Conservation (phyloP, 2,329 filamentous ascomycete genomes). For the Acephala macrosclerotiorum region DNA sequence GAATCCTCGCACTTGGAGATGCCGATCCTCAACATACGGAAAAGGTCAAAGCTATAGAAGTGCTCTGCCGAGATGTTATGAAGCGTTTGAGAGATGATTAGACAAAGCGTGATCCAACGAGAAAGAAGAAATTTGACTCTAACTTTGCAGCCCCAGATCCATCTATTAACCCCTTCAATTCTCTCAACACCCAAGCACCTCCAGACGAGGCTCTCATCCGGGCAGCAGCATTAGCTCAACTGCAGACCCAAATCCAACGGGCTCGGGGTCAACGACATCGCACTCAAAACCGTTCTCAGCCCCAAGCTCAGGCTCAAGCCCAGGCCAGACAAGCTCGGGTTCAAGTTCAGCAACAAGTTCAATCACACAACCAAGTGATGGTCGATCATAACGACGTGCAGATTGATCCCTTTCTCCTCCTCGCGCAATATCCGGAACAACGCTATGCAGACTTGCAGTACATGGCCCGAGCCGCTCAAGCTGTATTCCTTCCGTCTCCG, state of each 20-base stretch:
- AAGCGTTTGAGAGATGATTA: constrained; percentile 77
- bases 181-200: too few relatives aligned
- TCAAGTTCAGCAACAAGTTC: constrained; percentile 35
- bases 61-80: constrained; percentile 78
- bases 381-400: constrained; percentile 60
- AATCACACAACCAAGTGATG: constrained; percentile 37
- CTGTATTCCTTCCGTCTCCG: constrained; percentile 43
- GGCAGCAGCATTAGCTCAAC: constrained; percentile 39
- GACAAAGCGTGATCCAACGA: constrained; percentile 59
- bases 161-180: constrained; percentile 37
- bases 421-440: constrained; percentile 50
- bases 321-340: constrained; percentile 22
- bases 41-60: constrained; percentile 72
- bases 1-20: constrained; percentile 58
- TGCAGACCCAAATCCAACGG: constrained; percentile 28
- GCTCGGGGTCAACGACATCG: constrained; percentile 20
- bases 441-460: constrained; percentile 43
- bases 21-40: constrained; percentile 59
- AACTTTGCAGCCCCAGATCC: constrained; percentile 42
- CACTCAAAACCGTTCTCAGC: neutral
- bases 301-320: constrained; percentile 25
- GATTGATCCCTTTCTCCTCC: constrained; percentile 68
- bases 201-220: constrained; percentile 33
- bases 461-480: constrained; percentile 50
- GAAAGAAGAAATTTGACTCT: constrained; percentile 49